Evolutionary conservation across 2,329 filamentous ascomycete species (phyloP), one percentile per base, ranked within the genome.

Genomic region (Fusarium dimerum): DNA sequence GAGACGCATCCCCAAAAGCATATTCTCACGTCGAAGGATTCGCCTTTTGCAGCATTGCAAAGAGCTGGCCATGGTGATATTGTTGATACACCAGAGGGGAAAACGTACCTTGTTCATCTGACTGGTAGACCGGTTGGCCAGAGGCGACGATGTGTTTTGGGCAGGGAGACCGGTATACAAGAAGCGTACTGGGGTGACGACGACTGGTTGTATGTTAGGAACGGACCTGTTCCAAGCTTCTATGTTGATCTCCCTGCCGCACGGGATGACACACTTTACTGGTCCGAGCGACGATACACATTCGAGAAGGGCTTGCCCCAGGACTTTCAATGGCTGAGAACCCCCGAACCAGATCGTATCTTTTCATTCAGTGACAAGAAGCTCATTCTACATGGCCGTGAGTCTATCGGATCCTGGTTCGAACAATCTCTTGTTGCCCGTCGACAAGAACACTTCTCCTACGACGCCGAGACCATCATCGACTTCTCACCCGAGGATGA

Each of bases 191-290:
- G 83, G 84, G 70, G 61, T 1, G 71, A 80, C 11, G 81, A 86
- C 43, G 83, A 82, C 61, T 86, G 84, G 84, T 72, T 85, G 5
- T 85, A 85, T 54, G 72, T 86, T 42, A 85, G 85, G 66, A 71
- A 80, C 49, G 82, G 83, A 0, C 81, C 81, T 0, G 73, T 81
- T 10, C 81, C 81, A 1, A 80, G 77, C 1, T 70, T 86, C 3
- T 67, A 71, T 47, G 79, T 84, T 30, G 76, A 83, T 12, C 66
- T 83, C 0, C 80, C 78, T 0, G 79, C 71, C 1, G 64, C 63
- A 1, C 71, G 74, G n/a, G 73, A 83, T 50, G 79, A 82, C 3
- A 62, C 59, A 0, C 52, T 56, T 5, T 83, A 82, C 68, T 83
- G 80, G 80, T 68, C 70, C 3, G 75, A 78, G 55, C 65, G 72